A percentile compares a stretch with the other conserved stretches of the same genome.
phyloP scores from a whole-genome alignment of 345 rosid genomes.

The Lumnitzera littorea region DNA sequence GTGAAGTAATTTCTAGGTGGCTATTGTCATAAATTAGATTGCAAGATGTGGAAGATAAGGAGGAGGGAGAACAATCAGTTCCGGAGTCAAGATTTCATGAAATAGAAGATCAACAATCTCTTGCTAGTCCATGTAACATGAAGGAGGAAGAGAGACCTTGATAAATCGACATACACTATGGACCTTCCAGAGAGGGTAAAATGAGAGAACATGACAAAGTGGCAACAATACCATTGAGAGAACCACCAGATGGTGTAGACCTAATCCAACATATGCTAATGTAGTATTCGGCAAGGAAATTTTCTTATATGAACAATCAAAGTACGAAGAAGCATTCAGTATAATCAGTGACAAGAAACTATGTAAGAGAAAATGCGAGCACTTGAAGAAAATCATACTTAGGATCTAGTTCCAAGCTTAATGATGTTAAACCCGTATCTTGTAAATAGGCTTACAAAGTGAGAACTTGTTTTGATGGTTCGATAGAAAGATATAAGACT shows the following conservation, averaged over 20 bases:
- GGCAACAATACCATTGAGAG: background rate
- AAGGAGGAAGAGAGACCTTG: too few relatives aligned
- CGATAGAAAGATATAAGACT: background rate
- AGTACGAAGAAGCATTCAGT: background rate
- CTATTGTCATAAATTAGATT: too few relatives aligned
- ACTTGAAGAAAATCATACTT: background rate
- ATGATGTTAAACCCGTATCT: slow-evolving; percentile 1
- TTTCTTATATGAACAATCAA: background rate
- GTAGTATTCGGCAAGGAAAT: background rate
- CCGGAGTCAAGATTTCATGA: too few relatives aligned
- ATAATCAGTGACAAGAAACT: background rate
- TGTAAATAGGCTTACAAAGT: slow-evolving; percentile 3
- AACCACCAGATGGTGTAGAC: background rate
- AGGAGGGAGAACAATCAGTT: too few relatives aligned
- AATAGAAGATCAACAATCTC: too few relatives aligned
- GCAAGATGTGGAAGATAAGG: too few relatives aligned
- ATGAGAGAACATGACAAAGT: too few relatives aligned
- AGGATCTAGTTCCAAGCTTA: background rate
- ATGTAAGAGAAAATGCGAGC: background rate
- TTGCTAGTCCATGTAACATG: too few relatives aligned
- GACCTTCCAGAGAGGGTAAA: too few relatives aligned
- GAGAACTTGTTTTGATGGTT: background rate
- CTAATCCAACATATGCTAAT: slow-evolving; percentile 8
- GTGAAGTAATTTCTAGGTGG: background rate
- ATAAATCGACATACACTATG: too few relatives aligned